Evolutionary conservation across 1,284 basidiomycete species (phyloP).

Genomic region (Melampsora abietis-canadensis): DNA sequence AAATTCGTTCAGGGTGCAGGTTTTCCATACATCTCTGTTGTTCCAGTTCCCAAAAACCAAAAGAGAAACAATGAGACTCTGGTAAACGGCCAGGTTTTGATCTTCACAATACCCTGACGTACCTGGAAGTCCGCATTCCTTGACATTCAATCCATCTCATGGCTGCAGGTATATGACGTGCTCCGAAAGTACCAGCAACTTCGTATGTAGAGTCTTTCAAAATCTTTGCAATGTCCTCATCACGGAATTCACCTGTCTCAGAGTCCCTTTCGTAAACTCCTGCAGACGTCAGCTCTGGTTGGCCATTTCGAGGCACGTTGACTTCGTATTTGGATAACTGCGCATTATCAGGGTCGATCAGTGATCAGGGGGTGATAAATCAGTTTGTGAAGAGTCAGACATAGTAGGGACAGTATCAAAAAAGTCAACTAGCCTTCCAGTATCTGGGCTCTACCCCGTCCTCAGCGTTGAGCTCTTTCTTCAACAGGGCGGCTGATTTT

Average conservation of each 20-base stretch:
- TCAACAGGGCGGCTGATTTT: constrained; percentile 15
- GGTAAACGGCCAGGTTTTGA: background rate
- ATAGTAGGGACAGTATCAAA: background rate
- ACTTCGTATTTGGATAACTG: constrained; percentile 40
- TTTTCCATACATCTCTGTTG: constrained; percentile 38
- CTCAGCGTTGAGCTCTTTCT: constrained; percentile 35
- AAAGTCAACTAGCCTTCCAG: constrained; percentile 23
- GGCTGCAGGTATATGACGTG: constrained; percentile 19
- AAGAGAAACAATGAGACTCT: background rate
- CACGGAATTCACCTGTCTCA: constrained; percentile 25
- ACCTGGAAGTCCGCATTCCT: constrained; percentile 43
- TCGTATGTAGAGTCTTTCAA: constrained; percentile 34
- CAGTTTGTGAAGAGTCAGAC: background rate
- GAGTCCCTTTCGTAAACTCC: constrained; percentile 37
- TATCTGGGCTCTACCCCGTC: constrained; percentile 12
- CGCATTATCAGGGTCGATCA: background rate
- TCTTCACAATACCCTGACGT: background rate
- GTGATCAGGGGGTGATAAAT: background rate
- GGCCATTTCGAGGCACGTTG: background rate
- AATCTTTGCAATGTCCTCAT: constrained; percentile 38
- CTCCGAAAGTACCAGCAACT: constrained; percentile 40
- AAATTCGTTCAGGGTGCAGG: constrained; percentile 37
- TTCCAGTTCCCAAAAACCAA: no score
- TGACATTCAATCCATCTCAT: constrained; percentile 41
- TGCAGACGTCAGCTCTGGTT: constrained; percentile 11